phyloP scores from a whole-genome alignment of 2,329 filamentous ascomycete genomes.

The Pyrenochaeta sp. region DNA sequence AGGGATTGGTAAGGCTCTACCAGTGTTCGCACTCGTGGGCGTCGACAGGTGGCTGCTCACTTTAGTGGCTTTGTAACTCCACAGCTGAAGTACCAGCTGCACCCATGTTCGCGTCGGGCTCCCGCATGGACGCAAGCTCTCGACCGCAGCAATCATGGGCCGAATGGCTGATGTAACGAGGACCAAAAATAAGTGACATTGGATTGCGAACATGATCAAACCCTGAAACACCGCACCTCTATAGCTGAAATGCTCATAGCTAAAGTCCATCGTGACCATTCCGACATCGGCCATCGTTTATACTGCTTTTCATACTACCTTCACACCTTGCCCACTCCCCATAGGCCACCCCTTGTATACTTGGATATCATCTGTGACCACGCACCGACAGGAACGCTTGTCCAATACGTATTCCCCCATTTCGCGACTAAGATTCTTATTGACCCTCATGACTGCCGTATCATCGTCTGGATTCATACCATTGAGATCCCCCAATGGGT shows the following conservation, averaged over 20 bases:
- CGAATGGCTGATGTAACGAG: not conserved
- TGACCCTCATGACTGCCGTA: slow-evolving; percentile 29
- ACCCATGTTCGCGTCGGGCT: not conserved
- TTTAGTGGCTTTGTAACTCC: not conserved
- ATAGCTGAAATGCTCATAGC: slow-evolving; percentile 4
- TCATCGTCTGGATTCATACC: slow-evolving; percentile 33
- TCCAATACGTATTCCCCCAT: not conserved
- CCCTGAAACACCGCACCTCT: not conserved
- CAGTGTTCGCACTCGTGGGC: not conserved
- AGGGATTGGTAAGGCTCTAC: not conserved
- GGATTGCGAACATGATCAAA: not conserved
- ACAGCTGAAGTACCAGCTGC: not conserved
- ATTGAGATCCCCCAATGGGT: slow-evolving; percentile 17
- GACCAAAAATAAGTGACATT: not conserved
- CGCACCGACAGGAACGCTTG: slow-evolving; percentile 8
- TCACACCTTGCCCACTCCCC: not conserved
- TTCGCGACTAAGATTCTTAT: slow-evolving; percentile 9
- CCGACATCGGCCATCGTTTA: not conserved
- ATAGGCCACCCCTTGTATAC: not conserved
- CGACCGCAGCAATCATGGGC: no score
- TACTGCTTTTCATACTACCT: not conserved
- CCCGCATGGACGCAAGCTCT: not conserved
- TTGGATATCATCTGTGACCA: slow-evolving; percentile 3
- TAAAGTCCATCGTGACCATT: not conserved
- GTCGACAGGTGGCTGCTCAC: not conserved